A percentile compares a stretch with the other conserved stretches of the same genome.
Conservation (phyloP, 2,329 filamentous ascomycete species). For the Cylindrodendrum hubeiense region DNA sequence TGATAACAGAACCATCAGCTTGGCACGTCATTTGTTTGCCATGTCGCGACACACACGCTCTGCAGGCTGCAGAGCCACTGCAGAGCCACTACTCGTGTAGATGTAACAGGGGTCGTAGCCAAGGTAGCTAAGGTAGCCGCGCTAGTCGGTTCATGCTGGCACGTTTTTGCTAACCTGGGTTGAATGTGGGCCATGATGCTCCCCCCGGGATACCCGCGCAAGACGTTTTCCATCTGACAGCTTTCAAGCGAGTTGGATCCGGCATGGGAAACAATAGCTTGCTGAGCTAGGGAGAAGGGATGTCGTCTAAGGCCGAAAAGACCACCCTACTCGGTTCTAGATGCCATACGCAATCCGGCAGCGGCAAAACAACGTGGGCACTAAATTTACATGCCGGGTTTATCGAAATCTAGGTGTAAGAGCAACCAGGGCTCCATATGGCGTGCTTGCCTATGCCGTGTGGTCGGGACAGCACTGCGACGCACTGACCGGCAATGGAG, state of each 20-base stretch:
- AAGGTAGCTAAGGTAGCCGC: constrained; percentile 3
- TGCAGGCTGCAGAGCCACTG: neutral
- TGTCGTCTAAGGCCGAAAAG: neutral
- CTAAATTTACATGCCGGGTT: constrained; percentile 12
- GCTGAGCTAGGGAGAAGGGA: neutral
- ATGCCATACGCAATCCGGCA: constrained; percentile 14
- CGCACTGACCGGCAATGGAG: neutral
- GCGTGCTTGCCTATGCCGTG: constrained; percentile 15
- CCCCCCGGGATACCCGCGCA: neutral
- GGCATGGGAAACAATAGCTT: constrained; percentile 8
- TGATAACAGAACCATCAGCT: neutral
- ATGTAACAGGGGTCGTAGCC: constrained; percentile 13
- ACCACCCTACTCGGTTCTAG: constrained; percentile 11
- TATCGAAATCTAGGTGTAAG: constrained; percentile 11
- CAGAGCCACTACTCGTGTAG: constrained; percentile 9
- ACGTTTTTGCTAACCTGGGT: neutral
- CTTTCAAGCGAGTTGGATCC: neutral
- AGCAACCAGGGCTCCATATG: constrained; percentile 15
- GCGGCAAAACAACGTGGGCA: constrained; percentile 17
- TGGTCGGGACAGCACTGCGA: constrained; percentile 8
- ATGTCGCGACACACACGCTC: constrained; percentile 26
- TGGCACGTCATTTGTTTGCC: constrained; percentile 36
- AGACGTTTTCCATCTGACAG: neutral
- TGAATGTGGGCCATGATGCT: constrained; percentile 10
- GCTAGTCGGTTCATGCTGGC: neutral